Conservation (phyloP, 1,139 yeast species). For the Nadsonia starkeyi-henricii region DNA sequence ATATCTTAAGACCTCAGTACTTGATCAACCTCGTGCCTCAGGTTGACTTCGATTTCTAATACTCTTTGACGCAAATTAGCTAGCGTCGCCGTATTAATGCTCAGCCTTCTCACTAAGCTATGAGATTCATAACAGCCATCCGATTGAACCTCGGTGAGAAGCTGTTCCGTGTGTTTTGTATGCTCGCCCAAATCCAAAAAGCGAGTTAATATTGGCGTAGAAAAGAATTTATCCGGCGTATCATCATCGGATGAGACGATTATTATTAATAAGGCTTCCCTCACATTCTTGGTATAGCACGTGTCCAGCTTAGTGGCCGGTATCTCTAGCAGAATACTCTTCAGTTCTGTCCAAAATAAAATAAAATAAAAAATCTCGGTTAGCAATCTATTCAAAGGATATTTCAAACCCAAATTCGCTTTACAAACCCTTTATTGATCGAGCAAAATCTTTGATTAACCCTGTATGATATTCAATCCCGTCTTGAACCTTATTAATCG, state of each 20-base stretch:
- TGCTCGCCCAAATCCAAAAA: neutral
- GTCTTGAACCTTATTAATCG: neutral
- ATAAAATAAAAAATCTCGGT: no score
- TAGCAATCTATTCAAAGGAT: no score
- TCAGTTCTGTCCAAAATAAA: no score
- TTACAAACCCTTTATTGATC: neutral
- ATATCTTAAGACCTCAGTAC: neutral
- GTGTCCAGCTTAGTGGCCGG: no score
- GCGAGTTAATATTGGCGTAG: neutral
- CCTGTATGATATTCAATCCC: neutral
- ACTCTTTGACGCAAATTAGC: neutral
- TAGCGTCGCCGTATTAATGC: neutral
- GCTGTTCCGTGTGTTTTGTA: neutral
- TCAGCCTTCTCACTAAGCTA: neutral
- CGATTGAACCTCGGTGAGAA: neutral
- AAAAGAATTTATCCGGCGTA: neutral
- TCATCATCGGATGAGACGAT: neutral
- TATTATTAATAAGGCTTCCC: neutral
- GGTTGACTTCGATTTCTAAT: neutral
- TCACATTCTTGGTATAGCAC: neutral
- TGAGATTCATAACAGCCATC: no score
- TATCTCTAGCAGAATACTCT: no score
- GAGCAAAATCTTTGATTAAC: neutral
- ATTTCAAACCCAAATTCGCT: no score
- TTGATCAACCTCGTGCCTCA: neutral